Base-by-base conservation (phyloP, 495 filamentous ascomycete genomes). In the Ascobolus immersus region DNA sequence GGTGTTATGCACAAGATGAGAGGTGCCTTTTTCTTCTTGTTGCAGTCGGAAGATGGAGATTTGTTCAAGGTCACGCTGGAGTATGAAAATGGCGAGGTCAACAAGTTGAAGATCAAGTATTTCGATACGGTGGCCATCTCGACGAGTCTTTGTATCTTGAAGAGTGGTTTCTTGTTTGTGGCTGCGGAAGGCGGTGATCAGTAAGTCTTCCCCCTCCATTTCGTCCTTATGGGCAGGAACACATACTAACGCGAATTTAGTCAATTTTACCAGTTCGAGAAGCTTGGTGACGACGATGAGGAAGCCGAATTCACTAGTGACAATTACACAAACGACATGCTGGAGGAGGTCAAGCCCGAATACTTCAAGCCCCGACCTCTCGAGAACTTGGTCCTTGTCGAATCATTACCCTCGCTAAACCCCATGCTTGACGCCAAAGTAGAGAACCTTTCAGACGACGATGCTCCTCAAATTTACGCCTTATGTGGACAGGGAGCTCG, bases 1-100 rank as follows among this genome's bases (percentile, higher is more conserved):
- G 89, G 89, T 13, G 80, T 91, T 17, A 89, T 94, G 77, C 84
- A 94, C 54, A 90, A 80, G 51, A 74, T 91, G 55, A 74, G 77
- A 39, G 82, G 82, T n/a, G 81, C 81, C 2, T 94, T 94, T 56
- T 99, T 99, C 55, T 93, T 92, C 50, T 67, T 99, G 3, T 59
- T 99, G 6, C 89, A 99, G 50, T 75, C 73, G 1, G 84, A 94
- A 31, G 89, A 94, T 50, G 89, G 89, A 17, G 89, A 99, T 54
- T 59, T 99, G 4, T 93, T 99, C 61, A 94, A 94, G 48, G 65
- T 94, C 24, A 93, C 76, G 1, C 62, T 94, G 41, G 80, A 92
- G 37, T 80, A 91, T 71, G 73, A 82, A 44, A 77, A 91, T 49
- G 71, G 70, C 3, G 62, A 71, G 19, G 82, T 94, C 4, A 62